phyloP scores from a whole-genome alignment of 305 asterid species.

The Andrographis paniculata region DNA sequence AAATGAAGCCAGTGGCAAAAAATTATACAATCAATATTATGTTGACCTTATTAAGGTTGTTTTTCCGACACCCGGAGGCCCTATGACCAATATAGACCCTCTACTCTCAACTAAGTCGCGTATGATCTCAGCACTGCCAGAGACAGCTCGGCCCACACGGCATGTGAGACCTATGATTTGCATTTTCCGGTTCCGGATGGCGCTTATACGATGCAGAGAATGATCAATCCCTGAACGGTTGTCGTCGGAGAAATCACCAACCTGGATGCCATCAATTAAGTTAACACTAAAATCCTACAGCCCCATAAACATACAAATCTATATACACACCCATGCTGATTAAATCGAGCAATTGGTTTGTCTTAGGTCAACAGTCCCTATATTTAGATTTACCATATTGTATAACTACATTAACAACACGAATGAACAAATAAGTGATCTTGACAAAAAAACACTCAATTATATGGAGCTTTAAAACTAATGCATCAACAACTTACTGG shows the following conservation, averaged over 20 bases:
- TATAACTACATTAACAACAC: too few relatives aligned
- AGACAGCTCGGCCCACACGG: slow-evolving; percentile 95
- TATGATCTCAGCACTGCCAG: slow-evolving; percentile 97
- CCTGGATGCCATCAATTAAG: slow-evolving; percentile 41
- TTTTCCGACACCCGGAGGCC: slow-evolving; percentile 99
- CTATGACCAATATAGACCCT: slow-evolving; percentile 90
- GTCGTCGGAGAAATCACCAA: slow-evolving; percentile 95
- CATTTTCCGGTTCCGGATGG: slow-evolving; percentile 87
- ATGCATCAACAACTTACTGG: too few relatives aligned
- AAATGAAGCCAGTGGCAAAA: not conserved
- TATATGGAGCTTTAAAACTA: too few relatives aligned
- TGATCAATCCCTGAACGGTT: slow-evolving; percentile 88
- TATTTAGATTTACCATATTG: too few relatives aligned
- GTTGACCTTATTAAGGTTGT: slow-evolving; percentile 88
- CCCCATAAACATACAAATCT: not conserved
- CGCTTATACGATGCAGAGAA: slow-evolving; percentile 95
- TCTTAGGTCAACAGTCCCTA: too few relatives aligned
- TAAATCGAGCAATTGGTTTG: too few relatives aligned
- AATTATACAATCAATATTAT: not conserved
- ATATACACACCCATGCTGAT: too few relatives aligned
- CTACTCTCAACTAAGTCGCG: slow-evolving; percentile 81
- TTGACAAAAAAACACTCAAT: too few relatives aligned
- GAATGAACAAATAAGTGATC: too few relatives aligned
- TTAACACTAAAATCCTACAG: not conserved
- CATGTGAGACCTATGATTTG: slow-evolving; percentile 97